These are phyloP conservation scores for Sequoia sempervirens DNA, from an alignment of 75 land plant genomes.

Conservation along the genomic window DNA sequence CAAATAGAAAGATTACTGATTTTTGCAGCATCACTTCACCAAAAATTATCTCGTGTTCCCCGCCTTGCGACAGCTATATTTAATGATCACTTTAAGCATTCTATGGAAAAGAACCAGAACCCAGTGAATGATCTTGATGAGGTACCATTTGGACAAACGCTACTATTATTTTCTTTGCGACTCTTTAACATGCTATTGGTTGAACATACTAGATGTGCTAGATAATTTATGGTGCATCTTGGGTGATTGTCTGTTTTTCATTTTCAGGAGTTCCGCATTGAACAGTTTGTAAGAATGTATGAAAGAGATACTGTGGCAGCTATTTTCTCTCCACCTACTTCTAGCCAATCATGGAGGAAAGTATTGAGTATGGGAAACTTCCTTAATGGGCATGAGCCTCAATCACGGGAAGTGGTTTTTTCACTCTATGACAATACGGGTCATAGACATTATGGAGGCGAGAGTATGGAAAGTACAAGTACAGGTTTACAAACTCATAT, in stretches of 20 bases:
- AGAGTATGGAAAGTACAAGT: slow-evolving; percentile 10
- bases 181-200: not conserved
- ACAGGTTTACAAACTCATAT: slow-evolving; percentile 56
- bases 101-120: slow-evolving; percentile 18
- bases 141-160: slow-evolving; percentile 30
- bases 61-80: slow-evolving; percentile 63
- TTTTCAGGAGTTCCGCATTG: slow-evolving; percentile 36
- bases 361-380: slow-evolving; percentile 96
- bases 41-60: slow-evolving; percentile 56
- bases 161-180: not conserved
- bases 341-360: slow-evolving; percentile 76
- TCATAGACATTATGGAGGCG: slow-evolving; percentile 33
- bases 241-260: not conserved
- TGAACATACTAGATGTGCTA: not conserved
- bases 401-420: slow-evolving; percentile 67
- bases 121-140: slow-evolving; percentile 12
- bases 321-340: slow-evolving; percentile 68
- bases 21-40: slow-evolving; percentile 81
- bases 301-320: slow-evolving; percentile 69
- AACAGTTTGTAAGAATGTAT: slow-evolving; percentile 31
- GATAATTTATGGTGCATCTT: not conserved
- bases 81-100: slow-evolving; percentile 35
- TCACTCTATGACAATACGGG: slow-evolving; percentile 30
- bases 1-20: slow-evolving; percentile 63
- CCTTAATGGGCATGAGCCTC: slow-evolving; percentile 94